Conservation (phyloP, 2,329 filamentous ascomycete species). For the Fusarium brevicatenulatum region DNA sequence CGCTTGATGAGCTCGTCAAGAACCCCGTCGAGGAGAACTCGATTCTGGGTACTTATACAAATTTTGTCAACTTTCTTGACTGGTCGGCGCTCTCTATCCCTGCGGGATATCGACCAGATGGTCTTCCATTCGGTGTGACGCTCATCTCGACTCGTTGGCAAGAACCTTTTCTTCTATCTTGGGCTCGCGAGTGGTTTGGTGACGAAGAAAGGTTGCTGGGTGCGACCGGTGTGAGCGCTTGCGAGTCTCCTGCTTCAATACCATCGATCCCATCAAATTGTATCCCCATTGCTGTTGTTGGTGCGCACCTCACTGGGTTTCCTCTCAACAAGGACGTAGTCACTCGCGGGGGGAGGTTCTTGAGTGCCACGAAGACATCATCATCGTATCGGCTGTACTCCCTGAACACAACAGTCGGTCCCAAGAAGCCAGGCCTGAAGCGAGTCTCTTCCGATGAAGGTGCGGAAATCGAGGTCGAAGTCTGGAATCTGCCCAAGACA, state of each 20-base stretch:
- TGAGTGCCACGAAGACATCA: conserved; percentile 43
- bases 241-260: neutral
- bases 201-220: conserved; percentile 40
- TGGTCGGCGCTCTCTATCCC: conserved; percentile 64
- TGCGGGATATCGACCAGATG: conserved; percentile 54
- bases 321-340: conserved; percentile 49
- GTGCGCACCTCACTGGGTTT: conserved; percentile 50
- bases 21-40: conserved; percentile 66
- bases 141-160: conserved; percentile 51
- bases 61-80: conserved; percentile 70
- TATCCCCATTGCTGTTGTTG: conserved; percentile 48
- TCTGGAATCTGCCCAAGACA: conserved; percentile 48
- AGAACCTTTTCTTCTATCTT: conserved; percentile 45
- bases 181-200: conserved; percentile 46
- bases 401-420: conserved; percentile 29
- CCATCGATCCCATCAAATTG: neutral
- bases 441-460: conserved; percentile 42
- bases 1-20: conserved; percentile 59
- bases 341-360: conserved; percentile 44
- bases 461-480: conserved; percentile 47
- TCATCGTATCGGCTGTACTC: conserved; percentile 46
- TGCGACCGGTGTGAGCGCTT: conserved; percentile 37
- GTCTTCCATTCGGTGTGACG: conserved; percentile 52
- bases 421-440: conserved; percentile 48
- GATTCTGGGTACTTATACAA: conserved; percentile 65